Percentiles rank a stretch among this genome's conserved stretches.
phyloP scores from a whole-genome alignment of 495 filamentous ascomycete species.

The Aspergillus cristatus region DNA sequence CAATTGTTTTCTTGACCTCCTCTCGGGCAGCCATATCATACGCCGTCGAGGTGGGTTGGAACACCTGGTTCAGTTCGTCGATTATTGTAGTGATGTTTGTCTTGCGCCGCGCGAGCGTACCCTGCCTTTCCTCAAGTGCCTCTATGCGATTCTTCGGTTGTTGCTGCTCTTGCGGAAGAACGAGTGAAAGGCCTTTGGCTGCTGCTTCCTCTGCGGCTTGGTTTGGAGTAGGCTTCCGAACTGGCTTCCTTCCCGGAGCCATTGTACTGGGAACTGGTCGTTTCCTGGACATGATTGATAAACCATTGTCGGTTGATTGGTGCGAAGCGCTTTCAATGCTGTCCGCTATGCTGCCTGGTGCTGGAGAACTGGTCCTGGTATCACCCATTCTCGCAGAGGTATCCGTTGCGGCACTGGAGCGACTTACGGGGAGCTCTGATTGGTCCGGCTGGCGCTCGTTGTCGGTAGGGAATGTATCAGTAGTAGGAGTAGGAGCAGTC shows the following conservation, averaged over 20 bases:
- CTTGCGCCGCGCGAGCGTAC: constrained; percentile 55
- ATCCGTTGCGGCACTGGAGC: constrained; percentile 67
- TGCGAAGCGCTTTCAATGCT: constrained; percentile 28
- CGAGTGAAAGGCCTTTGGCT: constrained; percentile 49
- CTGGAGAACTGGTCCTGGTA: constrained; percentile 14
- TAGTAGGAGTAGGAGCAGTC: constrained; percentile 2
- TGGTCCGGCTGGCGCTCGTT: constrained; percentile 30
- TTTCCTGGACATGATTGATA: constrained; percentile 40
- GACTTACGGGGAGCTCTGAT: constrained; percentile 30
- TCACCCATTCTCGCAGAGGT: constrained; percentile 37
- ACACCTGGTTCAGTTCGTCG: constrained; percentile 56
- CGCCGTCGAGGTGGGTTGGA: constrained; percentile 47
- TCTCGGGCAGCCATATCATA: constrained; percentile 52
- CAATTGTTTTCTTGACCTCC: constrained; percentile 63
- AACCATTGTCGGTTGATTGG: constrained; percentile 25
- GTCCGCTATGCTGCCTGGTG: constrained; percentile 31
- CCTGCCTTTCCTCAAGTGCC: constrained; percentile 56
- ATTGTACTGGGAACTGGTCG: constrained; percentile 36
- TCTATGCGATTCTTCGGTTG: constrained; percentile 52
- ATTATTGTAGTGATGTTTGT: constrained; percentile 64
- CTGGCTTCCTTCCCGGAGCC: constrained; percentile 34
- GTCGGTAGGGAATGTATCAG: no score
- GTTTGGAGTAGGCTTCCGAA: constrained; percentile 46
- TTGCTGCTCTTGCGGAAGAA: constrained; percentile 51
- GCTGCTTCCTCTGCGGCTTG: constrained; percentile 32